Evolutionary conservation across 2,329 filamentous ascomycete genomes (phyloP).

Genomic region (Sphaerulina populicola): DNA sequence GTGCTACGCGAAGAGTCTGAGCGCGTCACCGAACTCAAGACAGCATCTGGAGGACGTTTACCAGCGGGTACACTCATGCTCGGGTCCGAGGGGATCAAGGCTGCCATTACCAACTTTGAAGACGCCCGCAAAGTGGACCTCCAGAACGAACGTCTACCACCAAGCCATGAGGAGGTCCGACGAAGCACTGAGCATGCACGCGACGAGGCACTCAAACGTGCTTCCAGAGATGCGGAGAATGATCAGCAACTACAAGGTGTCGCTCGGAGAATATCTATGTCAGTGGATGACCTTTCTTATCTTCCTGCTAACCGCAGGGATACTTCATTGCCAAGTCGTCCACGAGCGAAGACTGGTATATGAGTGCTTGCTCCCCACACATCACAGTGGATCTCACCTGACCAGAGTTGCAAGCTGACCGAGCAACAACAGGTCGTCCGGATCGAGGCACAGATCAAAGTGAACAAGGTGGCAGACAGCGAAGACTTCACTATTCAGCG

Average conservation of each 20-base stretch:
- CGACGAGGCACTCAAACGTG: slow-evolving; percentile 74
- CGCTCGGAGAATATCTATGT: slow-evolving; percentile 93
- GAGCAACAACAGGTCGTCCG: slow-evolving; percentile 12
- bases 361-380: slow-evolving; percentile 1
- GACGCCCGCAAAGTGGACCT: slow-evolving; percentile 94
- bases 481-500: neutral
- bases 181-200: slow-evolving; percentile 74
- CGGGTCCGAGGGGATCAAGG: slow-evolving; percentile 95
- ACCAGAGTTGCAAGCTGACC: slow-evolving; percentile 8
- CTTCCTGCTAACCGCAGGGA: slow-evolving; percentile 13
- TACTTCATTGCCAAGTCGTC: slow-evolving; percentile 7
- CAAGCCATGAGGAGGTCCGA: slow-evolving; percentile 82
- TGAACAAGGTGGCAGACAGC: neutral
- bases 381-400: neutral
- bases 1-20: slow-evolving; percentile 96
- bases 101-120: slow-evolving; percentile 93
- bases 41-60: slow-evolving; percentile 81
- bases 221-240: slow-evolving; percentile 81
- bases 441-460: slow-evolving; percentile 10
- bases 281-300: slow-evolving; percentile 33
- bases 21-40: slow-evolving; percentile 94
- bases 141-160: slow-evolving; percentile 90
- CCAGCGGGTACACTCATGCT: slow-evolving; percentile 96
- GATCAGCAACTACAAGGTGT: slow-evolving; percentile 79
- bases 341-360: slow-evolving; percentile 11